Evolutionary conservation across 768 basidiomycete species (phyloP).

Genomic region (Boletus tylopilopsis): DNA sequence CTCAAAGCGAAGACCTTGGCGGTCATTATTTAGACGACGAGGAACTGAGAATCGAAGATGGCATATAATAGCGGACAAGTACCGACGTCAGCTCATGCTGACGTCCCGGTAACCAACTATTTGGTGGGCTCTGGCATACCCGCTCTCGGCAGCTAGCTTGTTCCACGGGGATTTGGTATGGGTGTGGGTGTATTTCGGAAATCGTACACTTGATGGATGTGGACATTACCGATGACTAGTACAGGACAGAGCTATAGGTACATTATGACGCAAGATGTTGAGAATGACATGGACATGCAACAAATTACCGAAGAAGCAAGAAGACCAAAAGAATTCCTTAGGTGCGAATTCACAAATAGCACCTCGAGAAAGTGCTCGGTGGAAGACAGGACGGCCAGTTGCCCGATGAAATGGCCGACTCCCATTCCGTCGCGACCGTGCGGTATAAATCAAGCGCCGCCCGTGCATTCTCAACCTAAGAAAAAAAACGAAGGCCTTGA

Average conservation of each 20-base stretch:
- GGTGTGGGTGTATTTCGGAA: background rate
- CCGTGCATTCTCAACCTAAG: slow-evolving; percentile 74
- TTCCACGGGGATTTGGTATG: no score
- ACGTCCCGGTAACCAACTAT: background rate
- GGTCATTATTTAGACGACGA: slow-evolving; percentile 18
- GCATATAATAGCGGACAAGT: slow-evolving; percentile 23
- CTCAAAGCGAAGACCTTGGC: slow-evolving; percentile 20
- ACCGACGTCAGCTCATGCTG: slow-evolving; percentile 11
- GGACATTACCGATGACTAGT: slow-evolving; percentile 16
- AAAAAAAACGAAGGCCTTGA: slow-evolving; percentile 10
- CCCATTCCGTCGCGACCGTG: slow-evolving; percentile 64
- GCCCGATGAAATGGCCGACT: slow-evolving; percentile 49
- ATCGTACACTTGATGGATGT: slow-evolving; percentile 10
- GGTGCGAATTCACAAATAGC: slow-evolving; percentile 49
- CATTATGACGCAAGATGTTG: slow-evolving; percentile 20
- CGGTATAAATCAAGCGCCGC: slow-evolving; percentile 50
- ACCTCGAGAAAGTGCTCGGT: slow-evolving; percentile 76
- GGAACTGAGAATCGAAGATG: slow-evolving; percentile 32
- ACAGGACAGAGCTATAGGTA: slow-evolving; percentile 13
- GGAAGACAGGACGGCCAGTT: slow-evolving; percentile 78
- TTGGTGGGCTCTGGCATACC: background rate
- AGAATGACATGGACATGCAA: slow-evolving; percentile 3
- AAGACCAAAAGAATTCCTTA: slow-evolving; percentile 8
- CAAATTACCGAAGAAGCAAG: slow-evolving; percentile 11
- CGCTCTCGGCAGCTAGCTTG: background rate